A percentile compares a stretch with the other conserved stretches of the same genome.
These are phyloP conservation scores for Erodium texanum DNA, from an alignment of 441 rosid genomes.

Conservation along the genomic window DNA sequence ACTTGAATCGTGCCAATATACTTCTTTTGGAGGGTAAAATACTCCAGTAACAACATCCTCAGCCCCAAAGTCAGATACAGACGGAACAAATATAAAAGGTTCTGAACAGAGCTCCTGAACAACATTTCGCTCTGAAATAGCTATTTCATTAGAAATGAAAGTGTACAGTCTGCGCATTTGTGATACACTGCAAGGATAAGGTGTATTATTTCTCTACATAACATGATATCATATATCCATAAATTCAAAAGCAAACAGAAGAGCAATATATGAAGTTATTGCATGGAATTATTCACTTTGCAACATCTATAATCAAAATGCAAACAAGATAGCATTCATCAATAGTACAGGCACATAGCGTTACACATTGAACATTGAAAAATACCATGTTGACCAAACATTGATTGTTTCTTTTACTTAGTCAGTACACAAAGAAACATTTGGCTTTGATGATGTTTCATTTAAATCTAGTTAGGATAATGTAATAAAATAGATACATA, in stretches of 20 bases:
- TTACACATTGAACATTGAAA: no score
- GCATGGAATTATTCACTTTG: not conserved
- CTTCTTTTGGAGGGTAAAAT: slow-evolving; percentile 60
- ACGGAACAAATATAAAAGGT: slow-evolving; percentile 70
- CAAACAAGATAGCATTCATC: not conserved
- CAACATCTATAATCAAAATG: not conserved
- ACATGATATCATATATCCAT: not conserved
- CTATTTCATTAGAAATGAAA: slow-evolving; percentile 63
- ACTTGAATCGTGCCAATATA: slow-evolving; percentile 82
- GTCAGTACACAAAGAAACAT: no score
- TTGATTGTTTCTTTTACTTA: no score
- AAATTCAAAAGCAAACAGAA: slow-evolving; percentile 4
- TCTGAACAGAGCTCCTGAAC: slow-evolving; percentile 37
- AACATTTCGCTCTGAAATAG: slow-evolving; percentile 40
- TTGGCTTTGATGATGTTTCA: no score
- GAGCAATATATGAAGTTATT: not conserved
- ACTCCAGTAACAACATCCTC: slow-evolving; percentile 54
- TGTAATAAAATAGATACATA: no score
- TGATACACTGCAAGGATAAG: slow-evolving; percentile 46
- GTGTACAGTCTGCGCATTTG: slow-evolving; percentile 71
- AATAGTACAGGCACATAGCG: no score
- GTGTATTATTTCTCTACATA: not conserved
- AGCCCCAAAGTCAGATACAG: slow-evolving; percentile 31
- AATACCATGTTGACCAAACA: no score
- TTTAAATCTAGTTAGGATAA: no score